phyloP scores from a whole-genome alignment of 805 yeast species.

The Millerago galiae region DNA sequence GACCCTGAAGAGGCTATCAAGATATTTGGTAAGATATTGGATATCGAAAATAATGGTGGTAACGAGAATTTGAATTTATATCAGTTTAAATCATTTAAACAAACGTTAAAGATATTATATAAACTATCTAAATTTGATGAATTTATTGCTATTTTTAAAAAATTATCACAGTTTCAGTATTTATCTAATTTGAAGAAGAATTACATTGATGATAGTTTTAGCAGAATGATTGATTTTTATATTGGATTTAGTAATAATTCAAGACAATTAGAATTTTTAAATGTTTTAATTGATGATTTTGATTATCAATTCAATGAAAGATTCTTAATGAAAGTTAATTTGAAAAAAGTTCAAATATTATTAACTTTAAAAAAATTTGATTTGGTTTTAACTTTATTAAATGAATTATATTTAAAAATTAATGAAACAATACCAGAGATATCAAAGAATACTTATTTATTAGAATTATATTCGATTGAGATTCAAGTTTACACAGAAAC shows the following conservation, averaged over 20 bases:
- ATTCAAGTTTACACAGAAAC: conserved; percentile 45
- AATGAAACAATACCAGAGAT: conserved; percentile 35
- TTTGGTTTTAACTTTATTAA: conserved; percentile 30
- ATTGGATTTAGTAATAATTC: conserved; percentile 7
- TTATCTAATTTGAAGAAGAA: conserved; percentile 18
- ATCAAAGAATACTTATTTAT: conserved; percentile 38
- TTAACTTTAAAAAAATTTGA: conserved; percentile 25
- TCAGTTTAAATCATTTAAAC: conserved; percentile 23
- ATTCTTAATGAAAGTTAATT: conserved; percentile 40
- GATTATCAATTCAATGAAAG: conserved; percentile 27
- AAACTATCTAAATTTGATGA: conserved; percentile 13
- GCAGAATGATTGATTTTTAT: conserved; percentile 34
- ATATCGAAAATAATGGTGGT: conserved; percentile 29
- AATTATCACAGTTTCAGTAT: conserved; percentile 9
- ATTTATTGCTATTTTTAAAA: conserved; percentile 5
- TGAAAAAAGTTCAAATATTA: conserved; percentile 36
- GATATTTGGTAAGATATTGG: conserved; percentile 20
- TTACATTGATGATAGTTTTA: conserved; percentile 29
- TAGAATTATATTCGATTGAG: conserved; percentile 64
- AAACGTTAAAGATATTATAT: conserved; percentile 18
- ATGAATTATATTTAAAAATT: conserved; percentile 32
- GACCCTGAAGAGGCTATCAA: conserved; percentile 18
- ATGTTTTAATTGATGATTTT: conserved; percentile 23
- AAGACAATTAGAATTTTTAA: conserved; percentile 26
- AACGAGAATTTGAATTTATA: conserved; percentile 21